These are phyloP conservation scores for Colletotrichum chrysophilum DNA, from an alignment of 2,329 filamentous ascomycete genomes.

Conservation along the genomic window DNA sequence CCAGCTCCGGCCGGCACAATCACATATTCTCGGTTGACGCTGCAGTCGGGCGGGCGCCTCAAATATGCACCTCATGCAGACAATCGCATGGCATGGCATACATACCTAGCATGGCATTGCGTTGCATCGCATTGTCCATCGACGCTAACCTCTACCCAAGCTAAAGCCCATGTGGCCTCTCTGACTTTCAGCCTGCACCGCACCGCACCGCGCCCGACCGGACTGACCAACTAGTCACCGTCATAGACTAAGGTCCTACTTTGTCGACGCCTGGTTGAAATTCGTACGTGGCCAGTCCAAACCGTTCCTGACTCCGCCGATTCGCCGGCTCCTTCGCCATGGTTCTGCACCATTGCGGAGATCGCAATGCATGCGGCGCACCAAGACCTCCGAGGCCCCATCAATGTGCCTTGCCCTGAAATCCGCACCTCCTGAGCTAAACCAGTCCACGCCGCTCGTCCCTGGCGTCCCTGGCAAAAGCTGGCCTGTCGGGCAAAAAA, in stretches of 20 bases:
- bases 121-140: conserved; percentile 4
- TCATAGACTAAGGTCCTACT: not conserved
- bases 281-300: not conserved
- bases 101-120: not conserved
- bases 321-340: conserved; percentile 15
- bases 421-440: conserved; percentile 18
- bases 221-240: conserved; percentile 8
- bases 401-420: not conserved
- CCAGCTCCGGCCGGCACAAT: not conserved
- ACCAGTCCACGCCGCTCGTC: not conserved
- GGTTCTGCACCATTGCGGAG: conserved; percentile 18
- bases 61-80: conserved; percentile 13
- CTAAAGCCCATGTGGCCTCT: conserved; percentile 18
- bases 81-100: conserved; percentile 3
- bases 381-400: conserved; percentile 13
- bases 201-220: conserved; percentile 7
- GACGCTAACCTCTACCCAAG: not conserved
- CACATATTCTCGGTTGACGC: not conserved
- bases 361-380: conserved; percentile 15
- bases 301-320: not conserved
- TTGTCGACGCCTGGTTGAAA: not conserved
- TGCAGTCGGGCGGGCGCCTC: conserved; percentile 9
- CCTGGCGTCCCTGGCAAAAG: conserved; percentile 7
- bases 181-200: not conserved
- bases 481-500: conserved; percentile 8